phyloP scores from a whole-genome alignment of 495 filamentous ascomycete genomes.

The Hypoxylon intermedium region DNA sequence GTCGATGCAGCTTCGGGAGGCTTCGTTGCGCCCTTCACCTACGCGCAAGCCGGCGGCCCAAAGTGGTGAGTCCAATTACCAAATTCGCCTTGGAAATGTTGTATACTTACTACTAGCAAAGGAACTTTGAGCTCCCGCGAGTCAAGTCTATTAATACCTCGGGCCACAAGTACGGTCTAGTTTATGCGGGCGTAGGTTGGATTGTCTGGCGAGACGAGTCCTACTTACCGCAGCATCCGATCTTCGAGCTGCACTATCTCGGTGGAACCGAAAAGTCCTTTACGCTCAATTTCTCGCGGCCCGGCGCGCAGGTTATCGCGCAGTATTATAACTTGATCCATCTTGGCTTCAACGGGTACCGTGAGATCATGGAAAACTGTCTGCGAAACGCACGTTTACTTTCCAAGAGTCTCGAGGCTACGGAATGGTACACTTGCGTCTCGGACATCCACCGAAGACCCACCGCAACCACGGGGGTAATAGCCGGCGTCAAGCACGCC shows the following conservation, averaged over 20 bases:
- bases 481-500: slow-evolving; percentile 44
- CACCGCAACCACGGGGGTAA: slow-evolving; percentile 9
- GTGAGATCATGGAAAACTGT: slow-evolving; percentile 72
- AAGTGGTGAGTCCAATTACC: slow-evolving; percentile 61
- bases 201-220: slow-evolving; percentile 75
- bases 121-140: slow-evolving; percentile 73
- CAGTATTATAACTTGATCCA: slow-evolving; percentile 83
- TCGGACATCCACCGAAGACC: slow-evolving; percentile 71
- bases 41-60: slow-evolving; percentile 63
- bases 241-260: slow-evolving; percentile 79
- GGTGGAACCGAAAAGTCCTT: slow-evolving; percentile 77
- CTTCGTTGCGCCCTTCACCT: slow-evolving; percentile 76
- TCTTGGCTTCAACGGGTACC: slow-evolving; percentile 71
- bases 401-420: slow-evolving; percentile 71
- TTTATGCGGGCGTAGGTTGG: slow-evolving; percentile 78
- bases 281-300: slow-evolving; percentile 78
- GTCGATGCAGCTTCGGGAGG: slow-evolving; percentile 77
- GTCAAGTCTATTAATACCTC: slow-evolving; percentile 79
- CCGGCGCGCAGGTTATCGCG: slow-evolving; percentile 72
- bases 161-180: slow-evolving; percentile 77
- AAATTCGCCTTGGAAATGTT: neutral
- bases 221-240: slow-evolving; percentile 71
- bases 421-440: slow-evolving; percentile 73
- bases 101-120: slow-evolving; percentile 33
- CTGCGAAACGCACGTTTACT: slow-evolving; percentile 72